Evolutionary conservation across 2,329 filamentous ascomycete genomes (phyloP), one percentile per base, ranked within the genome.

Genomic region (Alternaria sp.): DNA sequence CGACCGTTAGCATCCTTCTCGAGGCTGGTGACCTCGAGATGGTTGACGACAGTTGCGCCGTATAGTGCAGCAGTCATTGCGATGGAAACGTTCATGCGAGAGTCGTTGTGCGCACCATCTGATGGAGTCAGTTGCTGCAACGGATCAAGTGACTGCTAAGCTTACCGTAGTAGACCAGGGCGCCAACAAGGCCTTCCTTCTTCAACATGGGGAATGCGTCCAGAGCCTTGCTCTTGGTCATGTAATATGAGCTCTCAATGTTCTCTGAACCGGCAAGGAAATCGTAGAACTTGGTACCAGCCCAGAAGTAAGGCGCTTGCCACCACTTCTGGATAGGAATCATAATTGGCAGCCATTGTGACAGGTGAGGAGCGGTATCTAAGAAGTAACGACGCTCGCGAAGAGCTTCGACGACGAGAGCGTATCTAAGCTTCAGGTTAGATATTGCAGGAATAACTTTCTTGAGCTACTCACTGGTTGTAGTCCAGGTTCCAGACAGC

Each of bases 61-160:
- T 95, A 96, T 43, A 96, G 82, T n/a, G 92, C 91, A 57, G 92
- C 92, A 18, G 93, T 96, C 88, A 94, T 92, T 20, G 91, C 92
- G 58, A 96, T 84, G 8, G 91, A 94, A 28, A 95, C 90, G 75
- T 96, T 96, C 92, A 96, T 96, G 51, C 93, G 88, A 20, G 92
- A 95, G 78, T 96, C 93, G 74, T 96, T 96, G 81, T 96, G 93
- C 30, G 91, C 92, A 69, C 93, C 93, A 81, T 96, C 92, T 86
- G 58, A 24, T 30, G 34, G 6, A 24, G 56, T 80, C 64, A 80
- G 73, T 54, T 47, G 16, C 22, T 30, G 34, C 32, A 11, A 28
- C n/a, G 12, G 30, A 41, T 22, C 9, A n/a, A 36, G n/a, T 46
- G 7, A 20, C 48, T 22, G 9, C 32, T 22, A 28, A 30, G 59